A percentile compares a stretch with the other conserved stretches of the same genome.
phyloP scores from a whole-genome alignment of 306 rosid genomes.

The Abrus precatorius region DNA sequence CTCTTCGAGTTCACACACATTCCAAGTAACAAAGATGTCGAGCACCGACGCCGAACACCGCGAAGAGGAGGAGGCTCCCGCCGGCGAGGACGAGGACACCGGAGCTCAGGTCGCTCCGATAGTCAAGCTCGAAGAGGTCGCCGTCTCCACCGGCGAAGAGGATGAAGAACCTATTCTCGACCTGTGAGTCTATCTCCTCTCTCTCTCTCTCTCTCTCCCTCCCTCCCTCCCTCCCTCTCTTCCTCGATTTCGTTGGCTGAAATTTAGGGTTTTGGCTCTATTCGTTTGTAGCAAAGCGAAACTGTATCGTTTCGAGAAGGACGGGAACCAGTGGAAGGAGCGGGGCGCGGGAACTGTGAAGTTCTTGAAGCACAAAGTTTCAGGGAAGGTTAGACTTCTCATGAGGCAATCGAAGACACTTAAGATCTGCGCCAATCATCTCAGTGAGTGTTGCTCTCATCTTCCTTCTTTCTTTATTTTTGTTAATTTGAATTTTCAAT shows the following conservation, averaged over 20 bases:
- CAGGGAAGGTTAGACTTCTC: conserved; percentile 81
- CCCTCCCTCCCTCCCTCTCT: background rate
- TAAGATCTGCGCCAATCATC: conserved; percentile 96
- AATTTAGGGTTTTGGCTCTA: background rate
- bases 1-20: background rate
- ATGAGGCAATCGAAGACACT: conserved; percentile 92
- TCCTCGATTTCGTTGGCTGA: conserved; percentile 18
- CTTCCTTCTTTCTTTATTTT: background rate
- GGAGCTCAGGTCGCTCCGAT: conserved; percentile 94
- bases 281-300: conserved; percentile 66
- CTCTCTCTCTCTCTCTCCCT: background rate
- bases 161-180: conserved; percentile 80
- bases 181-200: conserved; percentile 57
- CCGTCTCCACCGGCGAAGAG: conserved; percentile 86
- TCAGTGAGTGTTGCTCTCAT: conserved; percentile 50
- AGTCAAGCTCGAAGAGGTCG: conserved; percentile 81
- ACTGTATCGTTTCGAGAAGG: conserved; percentile 89
- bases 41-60: conserved; percentile 74
- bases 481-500: background rate
- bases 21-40: conserved; percentile 53
- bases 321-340: conserved; percentile 93
- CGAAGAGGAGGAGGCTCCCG: conserved; percentile 76
- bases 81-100: conserved; percentile 93
- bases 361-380: conserved; percentile 74
- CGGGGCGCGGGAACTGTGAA: conserved; percentile 89